phyloP scores from a whole-genome alignment of 345 rosid genomes.

The Trapa bicornis region DNA sequence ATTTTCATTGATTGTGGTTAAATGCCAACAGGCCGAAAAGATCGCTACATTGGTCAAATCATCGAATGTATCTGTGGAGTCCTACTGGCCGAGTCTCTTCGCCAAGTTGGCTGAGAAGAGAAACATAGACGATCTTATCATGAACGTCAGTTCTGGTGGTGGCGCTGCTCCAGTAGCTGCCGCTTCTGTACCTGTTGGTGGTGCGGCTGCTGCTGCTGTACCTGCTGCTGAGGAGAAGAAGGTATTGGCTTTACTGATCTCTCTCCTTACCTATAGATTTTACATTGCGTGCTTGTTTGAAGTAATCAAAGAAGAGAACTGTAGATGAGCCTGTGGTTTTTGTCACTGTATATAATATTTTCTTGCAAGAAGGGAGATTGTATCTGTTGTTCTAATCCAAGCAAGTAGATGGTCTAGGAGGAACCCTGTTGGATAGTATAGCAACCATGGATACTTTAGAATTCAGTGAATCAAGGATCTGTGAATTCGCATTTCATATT shows the following conservation, averaged over 20 bases:
- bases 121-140: slow-evolving; percentile 33
- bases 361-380: no score
- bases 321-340: no score
- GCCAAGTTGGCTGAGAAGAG: slow-evolving; percentile 49
- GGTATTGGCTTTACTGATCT: slow-evolving; percentile 3
- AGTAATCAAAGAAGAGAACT: no score
- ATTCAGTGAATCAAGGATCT: no score
- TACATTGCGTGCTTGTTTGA: no score
- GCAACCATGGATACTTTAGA: neutral
- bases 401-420: neutral
- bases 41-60: slow-evolving; percentile 37
- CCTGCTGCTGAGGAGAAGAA: slow-evolving; percentile 36
- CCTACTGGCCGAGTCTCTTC: slow-evolving; percentile 59
- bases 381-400: no score
- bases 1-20: neutral
- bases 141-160: slow-evolving; percentile 39
- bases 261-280: no score
- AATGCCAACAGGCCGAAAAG: slow-evolving; percentile 38
- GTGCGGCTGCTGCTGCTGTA: slow-evolving; percentile 14
- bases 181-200: slow-evolving; percentile 21
- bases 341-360: no score
- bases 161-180: slow-evolving; percentile 22
- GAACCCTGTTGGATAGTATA: no score
- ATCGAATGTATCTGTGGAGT: slow-evolving; percentile 35
- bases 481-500: no score